Base-by-base conservation (phyloP, 345 rosid species). In the Theobroma cacao region DNA sequence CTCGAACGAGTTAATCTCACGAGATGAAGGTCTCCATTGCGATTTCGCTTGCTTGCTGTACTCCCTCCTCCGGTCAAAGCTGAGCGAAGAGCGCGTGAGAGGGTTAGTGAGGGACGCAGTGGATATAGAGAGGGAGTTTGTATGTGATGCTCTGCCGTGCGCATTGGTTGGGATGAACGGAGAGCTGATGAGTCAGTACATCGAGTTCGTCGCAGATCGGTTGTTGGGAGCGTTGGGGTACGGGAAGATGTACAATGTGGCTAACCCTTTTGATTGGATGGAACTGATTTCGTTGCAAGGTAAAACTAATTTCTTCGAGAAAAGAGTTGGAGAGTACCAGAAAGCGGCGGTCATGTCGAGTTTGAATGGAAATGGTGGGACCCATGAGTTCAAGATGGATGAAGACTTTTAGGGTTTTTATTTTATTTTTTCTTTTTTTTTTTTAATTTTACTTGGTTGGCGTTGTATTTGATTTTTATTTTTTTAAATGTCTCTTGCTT, bases 21-120 rank as follows among this genome's bases (percentile, higher is more conserved):
- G 99, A 30, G 99, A 97, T 72, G 98, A 96, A 80, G 99, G 98
- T 5, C 76, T 97, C 9, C 99, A 94, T 82, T 94, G 96, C 70
- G 98, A 97, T 78, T 97, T 97, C 75, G 98, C 99, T 0, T 96
- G 99, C 26, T 74, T 96, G 43, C 65, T 92, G 13, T 96, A 96
- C 78, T 63, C 84, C 0, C 74, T 96, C 22, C 34, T 96, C 50
- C 82, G 83, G 72, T 84, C 73, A 2, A 91, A 89, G 84, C 82
- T 89, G 1, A 82, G 93, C 17, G 97, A 94, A 80, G 94, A 91
- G 82, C 86, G 91, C 2, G 97, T 94, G 80, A 84, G 78, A 82
- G 89, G 85, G 10, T 87, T 96, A 24, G 90, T 96, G 1, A 80
- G 80, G 15, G 91, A 91, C 2, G 91, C 95, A 3, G 95, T 91